A percentile compares a stretch with the other conserved stretches of the same genome.
phyloP scores from a whole-genome alignment of 2,329 filamentous ascomycete genomes.

The Beauveria rudraprayagi region DNA sequence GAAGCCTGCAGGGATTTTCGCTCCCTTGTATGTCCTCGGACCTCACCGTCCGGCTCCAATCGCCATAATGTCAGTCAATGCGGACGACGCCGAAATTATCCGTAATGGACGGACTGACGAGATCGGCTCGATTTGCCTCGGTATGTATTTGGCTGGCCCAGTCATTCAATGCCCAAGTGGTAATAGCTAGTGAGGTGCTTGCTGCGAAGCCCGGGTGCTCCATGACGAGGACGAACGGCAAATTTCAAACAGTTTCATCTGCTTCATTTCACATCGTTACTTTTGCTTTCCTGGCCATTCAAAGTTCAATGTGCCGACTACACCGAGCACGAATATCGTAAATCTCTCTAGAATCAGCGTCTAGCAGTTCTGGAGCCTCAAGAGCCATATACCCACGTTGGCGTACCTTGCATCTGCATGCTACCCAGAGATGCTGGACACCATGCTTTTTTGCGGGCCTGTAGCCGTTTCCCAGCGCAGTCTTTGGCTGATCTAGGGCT shows the following conservation, averaged over 20 bases:
- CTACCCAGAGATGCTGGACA: slow-evolving; percentile 81
- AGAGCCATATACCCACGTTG: slow-evolving; percentile 87
- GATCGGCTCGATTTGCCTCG: neutral
- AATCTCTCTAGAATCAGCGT: slow-evolving; percentile 84
- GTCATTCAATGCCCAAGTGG: slow-evolving; percentile 66
- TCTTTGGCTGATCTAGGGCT: slow-evolving; percentile 92
- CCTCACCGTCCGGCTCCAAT: neutral
- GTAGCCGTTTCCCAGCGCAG: slow-evolving; percentile 81
- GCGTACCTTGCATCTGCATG: slow-evolving; percentile 82
- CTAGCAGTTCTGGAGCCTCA: slow-evolving; percentile 93
- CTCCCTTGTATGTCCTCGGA: slow-evolving; percentile 52
- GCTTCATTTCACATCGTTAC: slow-evolving; percentile 72
- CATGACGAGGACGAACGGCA: slow-evolving; percentile 49
- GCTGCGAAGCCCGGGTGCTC: slow-evolving; percentile 22
- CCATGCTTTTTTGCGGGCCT: slow-evolving; percentile 71
- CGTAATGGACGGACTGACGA: neutral
- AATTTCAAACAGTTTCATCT: slow-evolving; percentile 67
- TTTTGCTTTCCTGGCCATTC: slow-evolving; percentile 65
- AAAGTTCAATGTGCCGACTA: slow-evolving; percentile 76
- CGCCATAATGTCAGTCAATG: neutral
- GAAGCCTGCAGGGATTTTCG: slow-evolving; percentile 75
- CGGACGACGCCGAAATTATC: neutral
- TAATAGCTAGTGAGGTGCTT: slow-evolving; percentile 51
- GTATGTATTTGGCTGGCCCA: neutral
- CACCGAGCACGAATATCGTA: slow-evolving; percentile 88